These are phyloP conservation scores for Casuarina glauca DNA, from an alignment of 306 rosid species.

Conservation along the genomic window DNA sequence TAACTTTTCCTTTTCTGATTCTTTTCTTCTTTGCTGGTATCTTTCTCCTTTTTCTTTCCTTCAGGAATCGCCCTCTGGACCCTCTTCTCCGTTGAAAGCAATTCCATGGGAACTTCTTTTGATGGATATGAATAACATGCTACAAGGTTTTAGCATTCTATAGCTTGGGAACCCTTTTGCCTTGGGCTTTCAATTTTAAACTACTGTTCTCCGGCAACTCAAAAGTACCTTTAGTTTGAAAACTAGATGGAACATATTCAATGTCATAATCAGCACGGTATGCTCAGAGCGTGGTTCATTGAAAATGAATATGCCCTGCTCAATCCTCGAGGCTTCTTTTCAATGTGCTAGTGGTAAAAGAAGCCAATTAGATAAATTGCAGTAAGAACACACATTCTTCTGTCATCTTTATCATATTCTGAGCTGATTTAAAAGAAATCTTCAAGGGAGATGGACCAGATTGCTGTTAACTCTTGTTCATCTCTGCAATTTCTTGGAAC, in stretches of 20 bases:
- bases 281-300: too few relatives aligned
- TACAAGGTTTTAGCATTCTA: neutral
- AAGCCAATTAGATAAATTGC: too few relatives aligned
- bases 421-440: neutral
- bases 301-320: neutral
- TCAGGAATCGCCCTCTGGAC: too few relatives aligned
- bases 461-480: neutral
- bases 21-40: neutral
- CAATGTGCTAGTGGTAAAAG: neutral
- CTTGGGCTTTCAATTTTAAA: neutral
- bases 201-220: neutral
- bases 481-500: neutral
- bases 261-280: neutral
- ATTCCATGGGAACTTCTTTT: slow-evolving; percentile 8
- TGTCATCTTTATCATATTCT: too few relatives aligned
- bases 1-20: neutral
- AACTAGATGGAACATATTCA: neutral
- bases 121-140: neutral
- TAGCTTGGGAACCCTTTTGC: neutral
- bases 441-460: neutral
- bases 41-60: neutral
- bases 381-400: neutral
- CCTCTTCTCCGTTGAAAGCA: neutral
- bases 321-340: neutral
- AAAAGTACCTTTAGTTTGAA: too few relatives aligned